Evolutionary conservation across 169 alveolate genomes (phyloP), one percentile per base, ranked within the genome.

Genomic region (Ichthyophthirius multifiliis): DNA sequence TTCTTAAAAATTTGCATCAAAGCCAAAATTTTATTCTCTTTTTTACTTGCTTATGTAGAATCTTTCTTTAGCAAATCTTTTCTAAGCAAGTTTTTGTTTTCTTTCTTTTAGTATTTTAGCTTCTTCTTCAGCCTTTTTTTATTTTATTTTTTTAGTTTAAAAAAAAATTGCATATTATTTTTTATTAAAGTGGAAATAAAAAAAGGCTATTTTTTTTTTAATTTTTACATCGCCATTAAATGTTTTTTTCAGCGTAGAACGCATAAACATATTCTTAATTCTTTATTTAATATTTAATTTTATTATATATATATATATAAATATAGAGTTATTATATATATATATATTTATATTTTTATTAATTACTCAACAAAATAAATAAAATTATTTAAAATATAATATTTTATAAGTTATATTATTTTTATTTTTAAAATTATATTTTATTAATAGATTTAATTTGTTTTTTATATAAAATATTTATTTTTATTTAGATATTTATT

Each of bases 1-100:
- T 7, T 65, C 18, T 39, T 65, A 34, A 32, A 37, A 47, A 65
- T 0, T 65, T 65, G 39, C 43, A 65, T 65, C 76, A 16, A 18
- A 27, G 15, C 39, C 30, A 15, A 27, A 34, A 16, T 65, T 9
- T 43, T 65, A 32, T n/a, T 35, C 37, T 13, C 76, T 27, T 32
- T 32, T 31, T 16, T 65, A 34, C 18, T 37, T 65, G 43, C 46
- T 32, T n/a, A 32, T 18, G 15, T 65, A 65, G 30, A 65, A 65
- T 37, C 44, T 32, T 32, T 34, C 76, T 37, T 65, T 65, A 4
- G 76, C 76, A 65, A 65, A 65, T 20, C 76, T 65, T 65, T 65
- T 65, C 23, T 37, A 35, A 37, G 90, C 76, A 37, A 65, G 39
- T 43, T 65, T 41, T 65, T 65, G 44, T 37, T 37, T 65, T 34